Base-by-base conservation (phyloP, 805 yeast genomes). In the Metschnikowia drakensbergensis region DNA sequence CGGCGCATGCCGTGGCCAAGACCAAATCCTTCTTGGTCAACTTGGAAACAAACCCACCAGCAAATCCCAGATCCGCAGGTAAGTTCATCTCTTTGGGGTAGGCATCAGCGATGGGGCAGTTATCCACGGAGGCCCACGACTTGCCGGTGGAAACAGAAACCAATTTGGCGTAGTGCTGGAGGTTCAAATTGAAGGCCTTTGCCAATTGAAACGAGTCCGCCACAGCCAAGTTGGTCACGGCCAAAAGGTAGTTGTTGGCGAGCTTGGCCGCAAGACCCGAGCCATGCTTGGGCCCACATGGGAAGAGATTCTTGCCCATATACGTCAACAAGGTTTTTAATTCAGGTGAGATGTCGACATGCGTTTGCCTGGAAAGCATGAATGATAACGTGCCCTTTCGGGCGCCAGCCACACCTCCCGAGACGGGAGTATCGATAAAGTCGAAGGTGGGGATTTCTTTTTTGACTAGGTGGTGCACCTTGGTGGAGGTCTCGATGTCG, bases 341-440 rank as follows among this genome's bases (percentile, higher is more conserved):
- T 0, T 50, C 37, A 1, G 71, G 69, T 3, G 68, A 52, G 23
- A 73, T 58, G 17, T 60, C 59, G 10, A 58, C 64, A 9, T 59
- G 60, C 33, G 57, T 49, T 8, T 61, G 54, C 41, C 75, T 54
- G 1, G 81, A 77, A 10, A 78, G 71, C 83, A 78, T 78, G 57
- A 78, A 78, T 2, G 80, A 73, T 39, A 78, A 64, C 0, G 80
- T 71, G 1, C 70, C 82, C 45, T 77, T 76, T 44, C 73, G 58
- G 5, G 83, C 82, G 1, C 83, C 83, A 0, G 72, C 74, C 0
- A 74, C 77, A 11, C 83, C 83, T 3, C 83, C 83, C 7, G 80
- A 75, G 1, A 78, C 82, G 0, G 83, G 83, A 7, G 82, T 72
- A 55, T 78, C 83, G 35, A 78, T 72, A 53, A 76, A 78, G 49